Percentiles rank a stretch among this genome's conserved stretches.
phyloP scores from a whole-genome alignment of 352 stramenopile species.

The Globisporangium nunn region DNA sequence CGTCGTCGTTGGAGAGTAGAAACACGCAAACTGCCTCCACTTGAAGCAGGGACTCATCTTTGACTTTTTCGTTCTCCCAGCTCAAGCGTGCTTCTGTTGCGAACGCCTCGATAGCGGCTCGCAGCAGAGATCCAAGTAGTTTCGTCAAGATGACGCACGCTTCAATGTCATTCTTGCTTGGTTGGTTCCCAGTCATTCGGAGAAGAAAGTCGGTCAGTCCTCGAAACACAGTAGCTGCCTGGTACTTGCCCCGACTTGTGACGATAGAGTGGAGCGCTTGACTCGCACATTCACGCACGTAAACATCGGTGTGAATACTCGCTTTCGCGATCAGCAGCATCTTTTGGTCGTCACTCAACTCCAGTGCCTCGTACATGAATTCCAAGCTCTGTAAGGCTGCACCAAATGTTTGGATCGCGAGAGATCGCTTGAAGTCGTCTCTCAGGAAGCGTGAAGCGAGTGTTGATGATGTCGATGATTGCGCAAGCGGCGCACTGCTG shows the following conservation, averaged over 20 bases:
- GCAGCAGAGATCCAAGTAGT: conserved; percentile 26
- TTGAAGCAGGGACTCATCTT: conserved; percentile 49
- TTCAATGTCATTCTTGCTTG: conserved; percentile 18
- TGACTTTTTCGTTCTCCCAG: conserved; percentile 29
- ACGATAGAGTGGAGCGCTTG: conserved; percentile 31
- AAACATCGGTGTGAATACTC: conserved; percentile 35
- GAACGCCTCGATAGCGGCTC: conserved; percentile 3
- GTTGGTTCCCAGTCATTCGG: conserved; percentile 32
- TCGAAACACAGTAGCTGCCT: conserved; percentile 33
- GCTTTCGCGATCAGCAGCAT: conserved; percentile 44
- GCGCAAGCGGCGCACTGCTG: background rate
- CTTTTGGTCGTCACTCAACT: conserved; percentile 59
- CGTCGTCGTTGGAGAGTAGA: conserved; percentile 41
- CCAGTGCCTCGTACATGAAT: conserved; percentile 35
- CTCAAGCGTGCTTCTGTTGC: background rate
- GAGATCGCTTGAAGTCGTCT: conserved; percentile 39
- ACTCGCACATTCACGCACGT: conserved; percentile 33
- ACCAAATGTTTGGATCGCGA: conserved; percentile 49
- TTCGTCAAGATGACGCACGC: conserved; percentile 28
- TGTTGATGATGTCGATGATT: background rate
- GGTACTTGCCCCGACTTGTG: conserved; percentile 1
- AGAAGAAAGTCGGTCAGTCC: conserved; percentile 60
- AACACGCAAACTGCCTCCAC: conserved; percentile 54
- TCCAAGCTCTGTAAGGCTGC: conserved; percentile 32
- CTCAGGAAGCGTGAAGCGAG: conserved; percentile 9